A percentile compares a stretch with the other conserved stretches of the same genome.
phyloP scores from a whole-genome alignment of 345 rosid species.

The Pseudoturritis turrita region DNA sequence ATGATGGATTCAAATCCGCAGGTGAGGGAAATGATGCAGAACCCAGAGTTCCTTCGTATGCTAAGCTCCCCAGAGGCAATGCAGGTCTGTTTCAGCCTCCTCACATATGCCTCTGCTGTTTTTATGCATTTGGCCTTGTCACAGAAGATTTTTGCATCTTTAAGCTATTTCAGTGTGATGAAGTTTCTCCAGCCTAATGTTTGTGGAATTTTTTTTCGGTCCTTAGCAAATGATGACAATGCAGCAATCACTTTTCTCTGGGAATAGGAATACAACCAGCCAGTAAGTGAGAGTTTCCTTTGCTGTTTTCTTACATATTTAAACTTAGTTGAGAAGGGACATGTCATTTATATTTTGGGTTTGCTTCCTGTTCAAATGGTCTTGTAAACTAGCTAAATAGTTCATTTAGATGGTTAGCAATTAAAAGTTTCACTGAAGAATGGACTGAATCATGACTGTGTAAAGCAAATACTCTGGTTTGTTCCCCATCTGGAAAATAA shows the following conservation, averaged over 20 bases:
- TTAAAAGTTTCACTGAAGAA: neutral
- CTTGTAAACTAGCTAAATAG: neutral
- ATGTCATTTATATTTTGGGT: neutral
- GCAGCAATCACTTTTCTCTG: constrained; percentile 65
- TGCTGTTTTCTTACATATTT: neutral
- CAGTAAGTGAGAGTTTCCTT: constrained; percentile 44
- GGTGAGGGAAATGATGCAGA: constrained; percentile 86
- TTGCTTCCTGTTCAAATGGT: neutral
- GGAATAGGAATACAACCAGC: constrained; percentile 48
- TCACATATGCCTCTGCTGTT: neutral
- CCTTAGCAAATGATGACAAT: constrained; percentile 52
- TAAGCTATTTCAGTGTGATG: neutral
- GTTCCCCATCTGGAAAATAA: neutral
- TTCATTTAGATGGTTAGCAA: neutral
- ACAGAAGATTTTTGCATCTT: neutral
- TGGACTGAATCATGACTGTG: neutral
- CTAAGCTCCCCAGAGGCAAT: constrained; percentile 68
- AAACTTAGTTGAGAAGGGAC: neutral
- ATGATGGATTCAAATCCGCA: constrained; percentile 67
- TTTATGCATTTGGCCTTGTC: neutral
- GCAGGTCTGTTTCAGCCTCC: constrained; percentile 48
- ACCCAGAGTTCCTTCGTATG: constrained; percentile 71
- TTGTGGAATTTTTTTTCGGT: neutral
- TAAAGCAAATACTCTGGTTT: neutral
- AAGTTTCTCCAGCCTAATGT: neutral